phyloP scores from a whole-genome alignment of 2,329 filamentous ascomycete species.

The Leptographium procerum region DNA sequence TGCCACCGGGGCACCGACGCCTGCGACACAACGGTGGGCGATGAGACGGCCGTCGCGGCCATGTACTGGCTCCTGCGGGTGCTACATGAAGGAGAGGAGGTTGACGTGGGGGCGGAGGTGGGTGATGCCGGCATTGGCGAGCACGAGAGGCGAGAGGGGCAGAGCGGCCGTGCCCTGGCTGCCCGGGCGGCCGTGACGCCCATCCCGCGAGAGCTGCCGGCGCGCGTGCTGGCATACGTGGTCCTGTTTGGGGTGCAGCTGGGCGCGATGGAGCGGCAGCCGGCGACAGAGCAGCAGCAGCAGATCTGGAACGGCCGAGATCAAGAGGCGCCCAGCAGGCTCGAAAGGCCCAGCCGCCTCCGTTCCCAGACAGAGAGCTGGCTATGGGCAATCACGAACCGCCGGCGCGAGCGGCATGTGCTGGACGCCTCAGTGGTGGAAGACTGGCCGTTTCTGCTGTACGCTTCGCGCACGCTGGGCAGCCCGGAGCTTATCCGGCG shows the following conservation, averaged over 20 bases:
- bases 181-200: not conserved
- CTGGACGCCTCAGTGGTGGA: not conserved
- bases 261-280: not conserved
- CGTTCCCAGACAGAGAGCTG: not conserved
- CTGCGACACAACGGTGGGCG: slow-evolving; percentile 3
- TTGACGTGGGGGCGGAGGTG: not conserved
- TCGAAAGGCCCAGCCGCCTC: not conserved
- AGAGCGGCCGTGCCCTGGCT: not conserved
- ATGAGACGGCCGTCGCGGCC: slow-evolving; percentile 7
- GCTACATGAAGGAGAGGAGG: slow-evolving; percentile 5
- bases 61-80: slow-evolving; percentile 11
- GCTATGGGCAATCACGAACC: slow-evolving; percentile 4
- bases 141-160: not conserved
- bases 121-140: not conserved
- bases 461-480: slow-evolving; percentile 6
- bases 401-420: slow-evolving; percentile 2
- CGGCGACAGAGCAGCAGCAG: not conserved
- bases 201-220: slow-evolving; percentile 5
- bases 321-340: not conserved
- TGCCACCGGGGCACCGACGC: slow-evolving; percentile 4
- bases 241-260: slow-evolving; percentile 8
- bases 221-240: slow-evolving; percentile 8
- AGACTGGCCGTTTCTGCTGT: slow-evolving; percentile 9
- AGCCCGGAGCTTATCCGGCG: slow-evolving; percentile 1
- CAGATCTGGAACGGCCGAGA: too few relatives aligned